Conservation (phyloP, 176 grass and related monocot genomes). For the Pharus latifolius region DNA sequence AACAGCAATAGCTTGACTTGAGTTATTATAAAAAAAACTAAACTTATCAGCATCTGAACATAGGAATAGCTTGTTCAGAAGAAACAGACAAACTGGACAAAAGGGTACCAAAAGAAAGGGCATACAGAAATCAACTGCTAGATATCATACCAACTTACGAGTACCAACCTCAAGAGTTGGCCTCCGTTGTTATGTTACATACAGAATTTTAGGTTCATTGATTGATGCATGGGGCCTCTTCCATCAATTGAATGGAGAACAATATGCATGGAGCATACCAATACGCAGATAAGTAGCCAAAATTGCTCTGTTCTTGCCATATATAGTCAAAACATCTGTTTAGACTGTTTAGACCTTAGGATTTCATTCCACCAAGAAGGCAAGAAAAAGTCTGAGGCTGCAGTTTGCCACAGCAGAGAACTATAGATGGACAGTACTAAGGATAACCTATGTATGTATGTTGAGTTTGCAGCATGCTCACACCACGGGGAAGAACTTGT, state of each 20-base stretch:
- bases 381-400: slow-evolving; percentile 20
- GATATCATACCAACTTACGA: not conserved
- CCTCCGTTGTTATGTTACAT: not conserved
- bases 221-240: not conserved
- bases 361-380: slow-evolving; percentile 21
- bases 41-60: no score
- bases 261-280: not conserved
- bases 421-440: slow-evolving; percentile 7
- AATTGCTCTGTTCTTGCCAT: slow-evolving; percentile 20
- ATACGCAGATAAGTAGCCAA: slow-evolving; percentile 15
- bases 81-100: no score
- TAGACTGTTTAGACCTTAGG: no score
- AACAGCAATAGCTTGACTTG: no score
- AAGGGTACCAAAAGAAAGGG: no score
- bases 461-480: slow-evolving; percentile 32
- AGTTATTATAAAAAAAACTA: no score
- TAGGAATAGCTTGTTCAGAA: no score
- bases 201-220: not conserved
- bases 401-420: slow-evolving; percentile 18
- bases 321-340: not conserved
- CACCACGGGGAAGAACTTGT: slow-evolving; percentile 96
- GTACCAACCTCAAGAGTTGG: no score
- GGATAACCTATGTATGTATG: not conserved
- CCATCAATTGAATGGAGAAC: not conserved
- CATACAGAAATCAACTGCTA: not conserved